A percentile compares a stretch with the other conserved stretches of the same genome.
Conservation (phyloP, 116 monocot genomes). For the Iris pallida region DNA sequence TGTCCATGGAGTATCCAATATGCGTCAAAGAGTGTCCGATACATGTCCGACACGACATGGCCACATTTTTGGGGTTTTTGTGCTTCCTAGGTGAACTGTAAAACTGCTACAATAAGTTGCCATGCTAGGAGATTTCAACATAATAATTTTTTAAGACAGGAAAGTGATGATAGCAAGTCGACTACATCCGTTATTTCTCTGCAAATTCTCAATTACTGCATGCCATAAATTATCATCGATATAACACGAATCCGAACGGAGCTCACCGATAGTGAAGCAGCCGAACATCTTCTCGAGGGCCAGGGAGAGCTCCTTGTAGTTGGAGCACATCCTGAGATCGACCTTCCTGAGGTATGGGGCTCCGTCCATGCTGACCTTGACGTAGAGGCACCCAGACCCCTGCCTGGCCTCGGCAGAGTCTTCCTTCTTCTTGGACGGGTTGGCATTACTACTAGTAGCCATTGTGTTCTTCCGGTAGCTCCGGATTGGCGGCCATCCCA, state of each 20-base stretch:
- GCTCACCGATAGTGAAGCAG: conserved; percentile 20
- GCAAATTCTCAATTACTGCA: not conserved
- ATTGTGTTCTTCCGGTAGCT: conserved; percentile 14
- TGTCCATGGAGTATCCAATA: too few relatives aligned
- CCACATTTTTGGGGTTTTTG: too few relatives aligned
- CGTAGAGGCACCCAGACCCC: conserved; percentile 17
- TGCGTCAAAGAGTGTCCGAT: too few relatives aligned
- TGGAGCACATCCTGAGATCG: conserved; percentile 15
- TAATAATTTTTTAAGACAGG: not conserved
- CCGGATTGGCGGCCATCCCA: conserved; percentile 25
- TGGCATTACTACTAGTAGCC: conserved; percentile 3
- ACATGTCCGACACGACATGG: too few relatives aligned
- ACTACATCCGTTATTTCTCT: not conserved
- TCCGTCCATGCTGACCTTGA: conserved; percentile 26
- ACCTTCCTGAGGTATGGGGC: conserved; percentile 18
- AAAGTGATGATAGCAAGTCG: not conserved
- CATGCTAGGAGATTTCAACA: not conserved
- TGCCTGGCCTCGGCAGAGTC: not conserved
- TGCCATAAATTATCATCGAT: too few relatives aligned
- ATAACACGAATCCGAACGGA: not conserved
- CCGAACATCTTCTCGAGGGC: conserved; percentile 24
- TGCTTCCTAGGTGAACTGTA: too few relatives aligned
- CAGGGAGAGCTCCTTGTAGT: conserved; percentile 19
- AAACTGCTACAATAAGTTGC: not conserved
- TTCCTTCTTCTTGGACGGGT: conserved; percentile 9